Conservation (phyloP, 169 alveolate species). For the Neospora caninum region DNA sequence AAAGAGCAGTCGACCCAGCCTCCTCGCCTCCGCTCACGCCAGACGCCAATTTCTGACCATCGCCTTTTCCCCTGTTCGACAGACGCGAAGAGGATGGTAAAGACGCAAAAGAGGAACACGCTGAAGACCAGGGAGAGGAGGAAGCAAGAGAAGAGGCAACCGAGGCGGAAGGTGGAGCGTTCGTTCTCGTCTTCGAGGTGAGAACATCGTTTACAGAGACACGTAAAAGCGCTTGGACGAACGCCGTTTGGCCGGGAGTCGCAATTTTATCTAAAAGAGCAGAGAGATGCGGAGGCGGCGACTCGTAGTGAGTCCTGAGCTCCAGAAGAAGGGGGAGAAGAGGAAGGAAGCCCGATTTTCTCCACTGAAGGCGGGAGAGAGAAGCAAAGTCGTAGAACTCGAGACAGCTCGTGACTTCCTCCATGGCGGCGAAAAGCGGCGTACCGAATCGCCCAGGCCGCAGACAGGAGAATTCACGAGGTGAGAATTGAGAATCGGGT, state of each 20-base stretch:
- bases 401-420: neutral
- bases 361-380: neutral
- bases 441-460: no score
- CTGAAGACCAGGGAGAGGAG: neutral
- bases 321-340: neutral
- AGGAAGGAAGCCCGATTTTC: neutral
- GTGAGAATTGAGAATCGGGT: no score
- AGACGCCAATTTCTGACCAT: no score
- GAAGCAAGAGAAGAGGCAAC: neutral
- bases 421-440: neutral
- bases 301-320: neutral
- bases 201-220: neutral
- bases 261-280: neutral
- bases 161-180: neutral
- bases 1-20: no score
- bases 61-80: no score
- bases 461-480: no score
- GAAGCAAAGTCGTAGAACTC: slow-evolving; percentile 10
- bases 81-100: no score
- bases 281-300: neutral
- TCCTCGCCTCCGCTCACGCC: no score
- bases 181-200: no score
- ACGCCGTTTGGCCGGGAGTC: neutral
- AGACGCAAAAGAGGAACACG: neutral
- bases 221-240: neutral